Base-by-base conservation (phyloP, 2,329 filamentous ascomycete species). In the Phaeophleospora eucalypticola region DNA sequence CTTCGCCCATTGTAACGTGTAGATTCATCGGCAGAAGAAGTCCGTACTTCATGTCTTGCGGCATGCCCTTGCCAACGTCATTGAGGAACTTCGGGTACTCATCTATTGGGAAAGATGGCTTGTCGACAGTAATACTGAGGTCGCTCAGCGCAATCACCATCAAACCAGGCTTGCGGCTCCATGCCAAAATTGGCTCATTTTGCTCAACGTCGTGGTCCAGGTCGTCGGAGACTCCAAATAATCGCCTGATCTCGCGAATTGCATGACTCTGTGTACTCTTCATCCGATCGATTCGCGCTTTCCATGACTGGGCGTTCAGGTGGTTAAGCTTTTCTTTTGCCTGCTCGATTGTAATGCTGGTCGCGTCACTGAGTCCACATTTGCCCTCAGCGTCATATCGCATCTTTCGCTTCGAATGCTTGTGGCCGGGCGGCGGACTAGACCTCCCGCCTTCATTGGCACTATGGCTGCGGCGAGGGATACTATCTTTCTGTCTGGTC, bases 11-110 rank as follows among this genome's bases (percentile, higher is more conserved):
- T 50, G 87, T 87, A 52, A 98, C 78, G 54, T 89, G 83, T 2
- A 98, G 77, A 65, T 86, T 87, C 83, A 96, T 89, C 0, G 93
- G 94, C 9, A 98, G 75, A 15, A 98, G 77, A 16, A 98, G 75
- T 8, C 89, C 83, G 65, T 97, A 98, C 61, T 91, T 76, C 80
- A 89, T 98, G 60, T 94, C 84, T 52, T 82, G 77, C 1, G 93
- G 93, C 82, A 98, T 94, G 1, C 93, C 93, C 70, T 98, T 98
- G n/a, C 93, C 93, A 48, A 97, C 84, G 39, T 82, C 81, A 63
- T 96, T 80, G 19, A 98, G 73, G 64, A 95, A 98, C 14, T 86
- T 80, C 0, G 91, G 87, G 45, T 91, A 81, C 10, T 95, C 83
- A 2, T 81, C 76, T 49, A 95, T 73, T 0, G 89, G 85, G 64